Conservation (phyloP, 2,329 filamentous ascomycete species). For the Elsinoe ampelina region DNA sequence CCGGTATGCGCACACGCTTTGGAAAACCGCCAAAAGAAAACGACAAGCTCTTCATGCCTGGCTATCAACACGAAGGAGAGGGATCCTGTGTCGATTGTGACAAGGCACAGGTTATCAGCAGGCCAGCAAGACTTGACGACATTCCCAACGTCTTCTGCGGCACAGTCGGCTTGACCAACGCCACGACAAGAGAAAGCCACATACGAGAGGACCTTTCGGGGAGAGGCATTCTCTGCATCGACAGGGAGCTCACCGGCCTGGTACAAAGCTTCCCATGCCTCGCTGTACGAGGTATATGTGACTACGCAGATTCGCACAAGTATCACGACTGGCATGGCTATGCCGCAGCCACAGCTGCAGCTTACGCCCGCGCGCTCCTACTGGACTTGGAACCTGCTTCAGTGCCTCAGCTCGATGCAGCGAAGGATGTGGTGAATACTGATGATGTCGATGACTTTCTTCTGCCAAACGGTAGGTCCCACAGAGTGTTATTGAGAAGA, state of each 20-base stretch:
- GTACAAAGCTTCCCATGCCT: conserved; percentile 14
- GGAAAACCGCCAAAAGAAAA: neutral
- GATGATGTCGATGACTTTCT: neutral
- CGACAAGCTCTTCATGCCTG: neutral
- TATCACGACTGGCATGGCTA: conserved; percentile 16
- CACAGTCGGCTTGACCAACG: conserved; percentile 2
- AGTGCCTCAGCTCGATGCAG: neutral
- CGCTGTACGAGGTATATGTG: conserved; percentile 16
- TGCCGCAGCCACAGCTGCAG: conserved; percentile 16
- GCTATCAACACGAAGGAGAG: neutral
- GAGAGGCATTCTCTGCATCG: conserved; percentile 13
- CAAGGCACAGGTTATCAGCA: neutral
- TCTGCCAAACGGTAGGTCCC: neutral
- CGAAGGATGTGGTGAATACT: neutral
- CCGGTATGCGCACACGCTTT: neutral
- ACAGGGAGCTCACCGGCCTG: conserved; percentile 18
- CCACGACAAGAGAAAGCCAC: conserved; percentile 4
- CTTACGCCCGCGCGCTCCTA: conserved; percentile 14
- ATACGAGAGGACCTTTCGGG: neutral
- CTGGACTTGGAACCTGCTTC: neutral
- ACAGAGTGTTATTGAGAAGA: neutral
- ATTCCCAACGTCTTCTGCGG: conserved; percentile 4
- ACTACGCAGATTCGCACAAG: conserved; percentile 18
- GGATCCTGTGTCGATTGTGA: neutral
- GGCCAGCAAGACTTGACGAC: neutral